phyloP scores from a whole-genome alignment of 257 asterid species.

The Thymus quinquecostatus region DNA sequence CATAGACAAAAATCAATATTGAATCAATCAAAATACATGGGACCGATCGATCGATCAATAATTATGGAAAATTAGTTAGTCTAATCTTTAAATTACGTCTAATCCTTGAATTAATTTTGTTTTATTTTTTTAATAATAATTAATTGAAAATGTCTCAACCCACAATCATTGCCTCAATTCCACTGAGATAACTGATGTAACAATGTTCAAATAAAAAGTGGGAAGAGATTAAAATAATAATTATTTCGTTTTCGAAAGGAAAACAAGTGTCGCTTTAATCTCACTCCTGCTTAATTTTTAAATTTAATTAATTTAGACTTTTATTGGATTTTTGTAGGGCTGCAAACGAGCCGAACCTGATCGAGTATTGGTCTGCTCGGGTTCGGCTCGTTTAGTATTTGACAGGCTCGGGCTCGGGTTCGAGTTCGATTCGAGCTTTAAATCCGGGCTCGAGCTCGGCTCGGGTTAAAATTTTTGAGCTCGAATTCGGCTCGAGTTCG shows the following conservation, averaged over 20 bases:
- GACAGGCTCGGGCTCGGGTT: no score
- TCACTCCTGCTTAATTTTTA: background rate
- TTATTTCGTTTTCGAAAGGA: constrained; percentile 26
- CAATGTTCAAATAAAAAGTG: constrained; percentile 1
- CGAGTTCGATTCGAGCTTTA: no score
- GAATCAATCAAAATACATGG: background rate
- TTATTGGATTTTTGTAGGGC: constrained; percentile 1
- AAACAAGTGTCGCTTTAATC: constrained; percentile 30
- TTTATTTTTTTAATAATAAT: background rate
- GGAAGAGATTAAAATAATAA: constrained; percentile 13
- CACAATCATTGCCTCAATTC: constrained; percentile 1
- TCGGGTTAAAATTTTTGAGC: no score
- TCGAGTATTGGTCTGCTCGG: no score
- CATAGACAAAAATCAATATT: background rate
- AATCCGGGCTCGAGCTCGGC: no score
- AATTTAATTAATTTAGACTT: constrained; percentile 1
- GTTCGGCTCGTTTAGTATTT: no score
- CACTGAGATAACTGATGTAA: constrained; percentile 24
- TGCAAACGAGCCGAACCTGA: no score
- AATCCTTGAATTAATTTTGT: background rate
- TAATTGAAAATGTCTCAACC: background rate
- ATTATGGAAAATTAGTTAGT: background rate
- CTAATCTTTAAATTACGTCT: background rate
- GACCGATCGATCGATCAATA: background rate
- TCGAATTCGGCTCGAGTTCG: no score